Evolutionary conservation across 2,329 filamentous ascomycete species (phyloP).

Genomic region (Meredithiella fracta): DNA sequence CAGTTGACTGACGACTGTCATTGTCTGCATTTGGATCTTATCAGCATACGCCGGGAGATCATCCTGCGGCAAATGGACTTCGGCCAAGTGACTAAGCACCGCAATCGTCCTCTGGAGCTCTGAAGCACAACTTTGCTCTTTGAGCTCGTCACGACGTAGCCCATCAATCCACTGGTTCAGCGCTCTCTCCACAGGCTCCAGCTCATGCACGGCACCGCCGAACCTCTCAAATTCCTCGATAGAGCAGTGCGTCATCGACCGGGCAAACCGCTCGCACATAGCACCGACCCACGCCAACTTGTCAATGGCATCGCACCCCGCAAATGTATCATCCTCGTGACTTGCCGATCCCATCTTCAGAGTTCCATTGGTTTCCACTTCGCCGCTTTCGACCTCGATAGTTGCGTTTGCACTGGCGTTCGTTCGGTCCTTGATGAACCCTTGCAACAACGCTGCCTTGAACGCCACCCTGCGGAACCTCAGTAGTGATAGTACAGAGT

Average conservation of each 20-base stretch:
- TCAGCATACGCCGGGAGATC: constrained; percentile 56
- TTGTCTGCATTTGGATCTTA: constrained; percentile 59
- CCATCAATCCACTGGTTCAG: constrained; percentile 79
- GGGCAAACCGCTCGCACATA: constrained; percentile 73
- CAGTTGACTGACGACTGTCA: constrained; percentile 63
- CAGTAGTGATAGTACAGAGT: constrained; percentile 76
- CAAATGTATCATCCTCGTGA: constrained; percentile 62
- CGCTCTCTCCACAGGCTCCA: constrained; percentile 80
- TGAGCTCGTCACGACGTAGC: constrained; percentile 67
- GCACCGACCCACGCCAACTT: constrained; percentile 70
- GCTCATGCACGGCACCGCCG: constrained; percentile 65
- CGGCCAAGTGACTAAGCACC: constrained; percentile 70
- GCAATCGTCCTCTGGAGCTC: constrained; percentile 74
- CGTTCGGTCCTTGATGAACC: constrained; percentile 64
- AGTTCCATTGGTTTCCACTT: not conserved
- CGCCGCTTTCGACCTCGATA: not conserved
- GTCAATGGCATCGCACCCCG: constrained; percentile 65
- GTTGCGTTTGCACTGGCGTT: constrained; percentile 33
- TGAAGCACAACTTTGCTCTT: constrained; percentile 63
- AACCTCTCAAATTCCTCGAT: constrained; percentile 63
- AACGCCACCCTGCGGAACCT: constrained; percentile 77
- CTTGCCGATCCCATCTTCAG: constrained; percentile 27
- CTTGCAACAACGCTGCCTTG: constrained; percentile 66
- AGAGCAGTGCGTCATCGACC: constrained; percentile 62
- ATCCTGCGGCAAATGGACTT: constrained; percentile 57